Evolutionary conservation across 2,329 filamentous ascomycete genomes (phyloP), one percentile per base, ranked within the genome.

Genomic region (Scedosporium aurantiacum): DNA sequence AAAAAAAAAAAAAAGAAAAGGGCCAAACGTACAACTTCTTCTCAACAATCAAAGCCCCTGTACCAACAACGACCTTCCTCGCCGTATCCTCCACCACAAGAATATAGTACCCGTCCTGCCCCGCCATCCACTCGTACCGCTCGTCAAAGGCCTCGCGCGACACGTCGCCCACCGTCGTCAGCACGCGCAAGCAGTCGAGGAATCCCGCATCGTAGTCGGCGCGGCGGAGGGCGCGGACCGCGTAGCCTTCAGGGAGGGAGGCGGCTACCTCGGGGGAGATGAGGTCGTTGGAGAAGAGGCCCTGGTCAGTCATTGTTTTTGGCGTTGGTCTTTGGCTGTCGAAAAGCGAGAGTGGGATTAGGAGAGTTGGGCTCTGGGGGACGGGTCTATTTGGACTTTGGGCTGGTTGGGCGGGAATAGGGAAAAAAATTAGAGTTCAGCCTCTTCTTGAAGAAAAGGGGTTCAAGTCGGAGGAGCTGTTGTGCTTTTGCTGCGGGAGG

Each of bases 131-230:
- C 66, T 91, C 84, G 75, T 90, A 97, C 63, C 91, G 86, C 71
- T 88, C 80, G 67, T 85, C 81, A 79, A 93, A 97, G 63, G 84
- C 81, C 63, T 84, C 82, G 71, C 89, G 82, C 57, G 80, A 82
- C 67, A 97, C 87, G 64, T 97, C 91, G 65, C 94, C 94, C 25
- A 97, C 93, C 6, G 90, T 94, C 2, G 94, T 97, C 68, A 99
- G 80, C 43, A 97, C 91, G 55, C 91, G 85, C 65, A 99, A 79
- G 63, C 94, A 93, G 70, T 96, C 91, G 67, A 99, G 86, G 74
- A 96, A 97, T 65, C 91, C 91, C 40, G 81, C 82, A 62, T 82
- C 77, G 76, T 87, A 96, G 76, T 99, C 94, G 68, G 81, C 82
- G 67, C 84, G 84, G 68, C 87, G 84, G 58, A 97, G 81, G 0